phyloP scores from a whole-genome alignment of 2,329 filamentous ascomycete genomes.

The Cladophialophora psammophila region DNA sequence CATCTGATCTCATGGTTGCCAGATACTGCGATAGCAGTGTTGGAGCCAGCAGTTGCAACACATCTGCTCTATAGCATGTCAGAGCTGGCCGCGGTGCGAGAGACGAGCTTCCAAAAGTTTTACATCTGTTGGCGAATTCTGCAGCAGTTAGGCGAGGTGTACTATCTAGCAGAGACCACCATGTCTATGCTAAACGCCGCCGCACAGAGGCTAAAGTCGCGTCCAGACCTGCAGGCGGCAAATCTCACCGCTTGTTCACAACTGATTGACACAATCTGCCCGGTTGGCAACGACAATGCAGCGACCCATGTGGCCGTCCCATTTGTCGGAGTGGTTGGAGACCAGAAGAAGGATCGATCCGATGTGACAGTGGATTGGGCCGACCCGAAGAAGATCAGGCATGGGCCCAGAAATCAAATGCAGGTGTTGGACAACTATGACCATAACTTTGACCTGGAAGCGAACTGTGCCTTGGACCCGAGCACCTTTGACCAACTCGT shows the following conservation, averaged over 20 bases:
- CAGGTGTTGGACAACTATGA: not conserved
- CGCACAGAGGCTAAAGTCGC: conserved; percentile 25
- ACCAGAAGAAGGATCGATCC: conserved; percentile 13
- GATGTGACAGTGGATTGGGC: conserved; percentile 2
- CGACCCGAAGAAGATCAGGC: not conserved
- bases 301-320: conserved; percentile 10
- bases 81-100: conserved; percentile 12
- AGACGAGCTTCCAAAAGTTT: conserved; percentile 30
- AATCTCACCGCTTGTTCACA: conserved; percentile 6
- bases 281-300: not conserved
- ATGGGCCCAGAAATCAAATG: not conserved
- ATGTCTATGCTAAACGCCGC: conserved; percentile 30
- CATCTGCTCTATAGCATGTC: conserved; percentile 35
- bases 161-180: conserved; percentile 27
- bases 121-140: conserved; percentile 36
- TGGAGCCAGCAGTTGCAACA: conserved; percentile 29
- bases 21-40: conserved; percentile 28
- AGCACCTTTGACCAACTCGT: conserved; percentile 20
- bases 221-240: conserved; percentile 2
- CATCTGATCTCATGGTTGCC: conserved; percentile 24
- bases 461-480: not conserved
- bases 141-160: conserved; percentile 25
- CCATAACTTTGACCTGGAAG: conserved; percentile 7
- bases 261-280: conserved; percentile 6
- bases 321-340: conserved; percentile 18